Evolutionary conservation across 805 yeast species (phyloP).

Genomic region (Peterozyma xylosa): DNA sequence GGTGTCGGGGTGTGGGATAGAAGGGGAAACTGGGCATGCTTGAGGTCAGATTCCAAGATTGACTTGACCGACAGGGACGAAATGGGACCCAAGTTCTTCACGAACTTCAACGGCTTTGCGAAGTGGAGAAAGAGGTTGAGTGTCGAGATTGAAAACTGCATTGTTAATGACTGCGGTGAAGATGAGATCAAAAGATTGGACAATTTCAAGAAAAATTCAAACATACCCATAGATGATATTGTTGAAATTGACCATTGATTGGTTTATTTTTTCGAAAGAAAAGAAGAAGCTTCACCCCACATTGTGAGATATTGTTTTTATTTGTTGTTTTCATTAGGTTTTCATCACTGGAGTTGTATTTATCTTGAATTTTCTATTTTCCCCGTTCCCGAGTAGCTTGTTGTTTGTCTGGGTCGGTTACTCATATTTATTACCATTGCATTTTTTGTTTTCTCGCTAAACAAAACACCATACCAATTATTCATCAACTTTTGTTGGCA

Average conservation of each 20-base stretch:
- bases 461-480: no score
- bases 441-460: no score
- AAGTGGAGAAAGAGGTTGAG: slow-evolving; percentile 15
- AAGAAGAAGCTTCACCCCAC: no score
- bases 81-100: slow-evolving; percentile 16
- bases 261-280: no score
- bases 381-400: no score
- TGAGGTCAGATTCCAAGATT: slow-evolving; percentile 5
- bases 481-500: no score
- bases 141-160: slow-evolving; percentile 10
- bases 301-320: no score
- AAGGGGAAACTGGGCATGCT: slow-evolving; percentile 23
- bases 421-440: no score
- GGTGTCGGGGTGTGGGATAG: slow-evolving; percentile 21
- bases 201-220: slow-evolving; percentile 13
- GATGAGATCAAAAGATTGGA: slow-evolving; percentile 11
- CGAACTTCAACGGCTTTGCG: slow-evolving; percentile 15
- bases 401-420: no score
- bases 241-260: not conserved
- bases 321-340: no score
- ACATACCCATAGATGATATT: slow-evolving; percentile 3
- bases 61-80: slow-evolving; percentile 12
- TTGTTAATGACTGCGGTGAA: slow-evolving; percentile 11
- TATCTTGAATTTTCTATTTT: no score
- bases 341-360: no score